Conservation (phyloP, 2,329 filamentous ascomycete species). For the Colletotrichum echinochloae region DNA sequence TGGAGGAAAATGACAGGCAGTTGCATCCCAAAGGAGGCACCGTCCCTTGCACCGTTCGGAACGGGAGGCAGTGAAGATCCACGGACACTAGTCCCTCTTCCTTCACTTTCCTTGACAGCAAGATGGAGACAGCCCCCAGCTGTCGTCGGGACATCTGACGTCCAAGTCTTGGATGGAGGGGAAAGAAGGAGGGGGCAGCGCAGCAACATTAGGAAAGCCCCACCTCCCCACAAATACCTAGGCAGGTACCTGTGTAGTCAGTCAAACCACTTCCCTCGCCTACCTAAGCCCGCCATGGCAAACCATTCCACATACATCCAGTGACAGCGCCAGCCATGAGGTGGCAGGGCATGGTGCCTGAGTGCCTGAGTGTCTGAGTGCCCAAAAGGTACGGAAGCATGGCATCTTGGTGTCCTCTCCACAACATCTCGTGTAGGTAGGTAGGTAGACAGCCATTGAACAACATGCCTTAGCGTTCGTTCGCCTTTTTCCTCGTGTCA, state of each 20-base stretch:
- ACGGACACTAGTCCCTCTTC: not conserved
- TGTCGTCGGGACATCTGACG: slow-evolving; percentile 6
- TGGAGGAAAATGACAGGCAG: not conserved
- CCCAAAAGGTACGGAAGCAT: slow-evolving; percentile 6
- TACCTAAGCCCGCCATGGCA: slow-evolving; percentile 2
- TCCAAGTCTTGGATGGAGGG: slow-evolving; percentile 14
- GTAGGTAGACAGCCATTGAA: not conserved
- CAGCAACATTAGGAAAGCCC: slow-evolving; percentile 25
- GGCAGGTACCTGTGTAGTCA: not conserved
- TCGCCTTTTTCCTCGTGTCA: not conserved
- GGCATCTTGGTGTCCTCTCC: not conserved
- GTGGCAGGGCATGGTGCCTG: slow-evolving; percentile 7
- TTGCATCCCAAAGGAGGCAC: not conserved
- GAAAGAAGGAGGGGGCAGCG: slow-evolving; percentile 17
- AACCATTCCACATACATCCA: slow-evolving; percentile 1
- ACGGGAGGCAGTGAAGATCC: not conserved
- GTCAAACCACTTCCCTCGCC: too few relatives aligned
- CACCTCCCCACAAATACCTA: slow-evolving; percentile 11
- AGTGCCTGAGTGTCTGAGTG: slow-evolving; percentile 5
- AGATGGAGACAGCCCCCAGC: not conserved
- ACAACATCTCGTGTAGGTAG: not conserved
- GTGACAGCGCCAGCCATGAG: not conserved
- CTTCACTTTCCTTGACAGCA: not conserved
- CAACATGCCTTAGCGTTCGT: slow-evolving; percentile 14
- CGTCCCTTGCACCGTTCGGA: not conserved